Evolutionary conservation across 2,329 filamentous ascomycete species (phyloP).

Genomic region (Escovopsis sp.): DNA sequence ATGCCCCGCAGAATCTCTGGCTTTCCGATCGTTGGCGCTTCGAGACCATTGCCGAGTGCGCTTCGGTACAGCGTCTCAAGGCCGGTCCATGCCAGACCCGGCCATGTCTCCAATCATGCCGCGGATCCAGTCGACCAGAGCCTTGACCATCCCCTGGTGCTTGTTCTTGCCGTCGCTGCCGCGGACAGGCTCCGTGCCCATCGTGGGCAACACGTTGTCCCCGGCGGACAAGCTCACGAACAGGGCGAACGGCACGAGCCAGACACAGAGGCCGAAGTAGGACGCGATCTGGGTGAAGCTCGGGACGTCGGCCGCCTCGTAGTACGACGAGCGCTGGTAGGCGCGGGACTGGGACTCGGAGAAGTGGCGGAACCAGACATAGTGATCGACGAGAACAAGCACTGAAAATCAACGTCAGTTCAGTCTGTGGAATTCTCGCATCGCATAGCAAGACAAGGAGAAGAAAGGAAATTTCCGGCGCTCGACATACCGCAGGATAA

Average conservation of each 20-base stretch:
- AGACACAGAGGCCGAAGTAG: slow-evolving; percentile 92
- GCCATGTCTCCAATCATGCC: slow-evolving; percentile 34
- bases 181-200: slow-evolving; percentile 50
- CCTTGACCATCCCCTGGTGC: slow-evolving; percentile 52
- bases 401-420: slow-evolving; percentile 28
- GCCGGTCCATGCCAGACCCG: slow-evolving; percentile 12
- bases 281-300: slow-evolving; percentile 89
- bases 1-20: too few species aligned
- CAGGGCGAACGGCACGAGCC: slow-evolving; percentile 87
- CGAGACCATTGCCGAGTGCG: too few species aligned
- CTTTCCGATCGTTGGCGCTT: too few species aligned
- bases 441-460: too few species aligned
- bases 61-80: slow-evolving; percentile 1
- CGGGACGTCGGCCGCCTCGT: slow-evolving; percentile 51
- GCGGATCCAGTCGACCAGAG: slow-evolving; percentile 44
- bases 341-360: slow-evolving; percentile 45
- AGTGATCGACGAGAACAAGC: slow-evolving; percentile 81
- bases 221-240: slow-evolving; percentile 90
- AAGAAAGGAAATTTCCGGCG: too few species aligned
- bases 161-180: slow-evolving; percentile 32
- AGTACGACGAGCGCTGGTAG: slow-evolving; percentile 45
- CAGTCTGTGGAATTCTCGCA: too few species aligned
- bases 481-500: slow-evolving; percentile 53
- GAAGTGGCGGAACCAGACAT: slow-evolving; percentile 92
- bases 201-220: slow-evolving; percentile 87